phyloP scores from a whole-genome alignment of 257 asterid species.

The Thymus mandschuricus region DNA sequence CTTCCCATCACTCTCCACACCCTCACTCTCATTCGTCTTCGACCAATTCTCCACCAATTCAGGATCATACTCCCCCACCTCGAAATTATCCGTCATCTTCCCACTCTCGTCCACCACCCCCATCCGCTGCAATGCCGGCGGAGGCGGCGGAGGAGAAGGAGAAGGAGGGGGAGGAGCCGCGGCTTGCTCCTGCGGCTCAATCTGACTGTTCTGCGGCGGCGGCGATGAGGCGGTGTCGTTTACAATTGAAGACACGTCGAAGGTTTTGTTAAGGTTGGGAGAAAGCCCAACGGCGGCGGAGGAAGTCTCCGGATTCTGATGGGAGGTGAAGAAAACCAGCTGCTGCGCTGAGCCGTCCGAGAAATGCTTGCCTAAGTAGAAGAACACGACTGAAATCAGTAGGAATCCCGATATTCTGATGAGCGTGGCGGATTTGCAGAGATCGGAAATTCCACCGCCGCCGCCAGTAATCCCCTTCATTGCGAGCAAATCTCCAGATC shows the following conservation, averaged over 20 bases:
- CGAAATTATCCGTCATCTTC: constrained; percentile 73
- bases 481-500: constrained; percentile 34
- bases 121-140: constrained; percentile 73
- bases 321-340: constrained; percentile 63
- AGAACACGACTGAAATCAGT: constrained; percentile 58
- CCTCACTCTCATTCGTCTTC: constrained; percentile 54
- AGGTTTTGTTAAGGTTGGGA: constrained; percentile 56
- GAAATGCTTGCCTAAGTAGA: constrained; percentile 72
- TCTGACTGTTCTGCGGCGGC: neutral
- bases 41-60: constrained; percentile 63
- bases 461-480: constrained; percentile 49
- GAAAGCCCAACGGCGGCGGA: constrained; percentile 49
- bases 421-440: constrained; percentile 53
- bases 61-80: constrained; percentile 76
- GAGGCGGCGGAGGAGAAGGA: constrained; percentile 33
- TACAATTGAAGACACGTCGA: constrained; percentile 47
- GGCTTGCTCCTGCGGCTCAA: constrained; percentile 9
- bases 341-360: constrained; percentile 60
- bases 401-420: constrained; percentile 53
- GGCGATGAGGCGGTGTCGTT: constrained; percentile 40
- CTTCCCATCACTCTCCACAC: constrained; percentile 40
- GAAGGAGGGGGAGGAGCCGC: constrained; percentile 19
- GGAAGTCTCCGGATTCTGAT: constrained; percentile 36
- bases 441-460: constrained; percentile 46
- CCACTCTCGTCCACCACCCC: constrained; percentile 92